Evolutionary conservation across 176 grass and related monocot genomes (phyloP).

Genomic region (Leersia perrieri): DNA sequence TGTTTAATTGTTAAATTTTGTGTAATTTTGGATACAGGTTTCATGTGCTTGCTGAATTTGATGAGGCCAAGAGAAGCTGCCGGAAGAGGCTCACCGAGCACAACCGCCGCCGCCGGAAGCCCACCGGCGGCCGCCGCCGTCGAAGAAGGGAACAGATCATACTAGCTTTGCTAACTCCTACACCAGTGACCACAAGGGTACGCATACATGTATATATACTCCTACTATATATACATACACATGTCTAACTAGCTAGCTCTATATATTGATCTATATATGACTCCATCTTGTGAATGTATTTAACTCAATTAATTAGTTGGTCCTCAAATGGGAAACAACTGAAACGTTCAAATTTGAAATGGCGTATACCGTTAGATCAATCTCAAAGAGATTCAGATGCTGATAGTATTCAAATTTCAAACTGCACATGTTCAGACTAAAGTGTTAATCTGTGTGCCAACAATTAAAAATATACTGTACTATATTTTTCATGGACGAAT

Average conservation of each 20-base stretch:
- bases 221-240: too few species aligned
- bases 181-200: slow-evolving; percentile 38
- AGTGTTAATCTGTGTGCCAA: not conserved
- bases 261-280: too few species aligned
- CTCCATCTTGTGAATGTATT: not conserved
- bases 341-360: not conserved
- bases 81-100: slow-evolving; percentile 65
- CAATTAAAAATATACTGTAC: not conserved
- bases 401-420: not conserved
- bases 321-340: not conserved
- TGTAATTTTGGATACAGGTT: slow-evolving; percentile 46
- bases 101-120: slow-evolving; percentile 74
- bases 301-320: not conserved
- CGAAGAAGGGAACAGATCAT: slow-evolving; percentile 24
- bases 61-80: slow-evolving; percentile 69
- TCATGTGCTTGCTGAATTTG: slow-evolving; percentile 66
- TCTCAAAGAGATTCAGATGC: not conserved
- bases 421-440: not conserved
- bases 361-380: not conserved
- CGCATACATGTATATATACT: too few species aligned
- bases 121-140: slow-evolving; percentile 6
- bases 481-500: too few species aligned
- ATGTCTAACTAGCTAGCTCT: too few species aligned
- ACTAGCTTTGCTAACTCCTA: slow-evolving; percentile 12
- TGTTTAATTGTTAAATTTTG: not conserved